Evolutionary conservation across 139 green algal species (phyloP), one percentile per base, ranked within the genome.

Genomic region (Picochlorum costavermella): DNA sequence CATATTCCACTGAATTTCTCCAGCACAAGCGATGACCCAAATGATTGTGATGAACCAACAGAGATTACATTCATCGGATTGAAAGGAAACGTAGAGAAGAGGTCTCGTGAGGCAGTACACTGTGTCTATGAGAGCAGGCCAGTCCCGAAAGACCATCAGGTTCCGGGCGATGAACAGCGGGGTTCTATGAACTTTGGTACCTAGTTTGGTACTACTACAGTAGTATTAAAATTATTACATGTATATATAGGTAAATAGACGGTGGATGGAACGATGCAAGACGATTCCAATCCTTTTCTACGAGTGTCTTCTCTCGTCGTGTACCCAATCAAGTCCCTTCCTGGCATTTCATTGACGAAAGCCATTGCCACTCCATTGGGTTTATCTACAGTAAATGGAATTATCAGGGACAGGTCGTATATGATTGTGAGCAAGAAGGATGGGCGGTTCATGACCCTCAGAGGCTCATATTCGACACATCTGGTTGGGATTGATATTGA

Each of bases 11-110:
- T 71, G 13, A 88, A 80, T n/a, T 86, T 83, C 67, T 40, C 33
- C 33, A 40, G 33, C 33, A 40, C 33, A 40, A 40, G 33, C 33
- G 33, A 40, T 12, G 33, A 40, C 33, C 33, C 33, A 40, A 8
- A 40, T 40, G 33, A 53, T 53, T 79, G 74, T 0, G 79, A 69
- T 8, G 81, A 82, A 28, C 46, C 65, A 14, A 83, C 77, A 30
- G 74, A 85, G 48, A 75, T 95, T 33, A 50, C 76, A 26, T 96
- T 95, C 60, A 73, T 96, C 10, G 89, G 85, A 2, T 72, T 95
- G 29, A 95, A 92, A 49, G 87, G 87, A 9, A 83, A 90, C 46
- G 93, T 86, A 55, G 74, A 63, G 53, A 77, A 92, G 81, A 61
- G 73, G 9, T 77, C 76, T 59, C 76, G 84, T 6, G 68, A 87